These are phyloP conservation scores for Candida sanyaensis DNA, from an alignment of 1,139 yeast genomes.

Conservation along the genomic window DNA sequence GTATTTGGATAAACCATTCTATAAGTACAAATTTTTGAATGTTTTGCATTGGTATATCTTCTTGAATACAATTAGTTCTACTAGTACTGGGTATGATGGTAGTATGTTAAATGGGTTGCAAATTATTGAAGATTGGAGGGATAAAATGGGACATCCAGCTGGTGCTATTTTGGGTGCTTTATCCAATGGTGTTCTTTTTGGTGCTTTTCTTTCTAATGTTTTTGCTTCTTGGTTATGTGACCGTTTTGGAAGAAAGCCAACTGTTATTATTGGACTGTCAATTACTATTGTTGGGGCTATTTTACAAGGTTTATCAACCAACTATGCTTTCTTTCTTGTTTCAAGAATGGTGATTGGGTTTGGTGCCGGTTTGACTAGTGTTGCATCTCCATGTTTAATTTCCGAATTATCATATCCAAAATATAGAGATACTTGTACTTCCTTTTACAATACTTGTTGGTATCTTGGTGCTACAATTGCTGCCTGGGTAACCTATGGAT, in stretches of 20 bases:
- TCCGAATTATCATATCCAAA: constrained; percentile 49
- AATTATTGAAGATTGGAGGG: constrained; percentile 37
- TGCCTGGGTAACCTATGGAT: constrained; percentile 55
- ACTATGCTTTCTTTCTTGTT: constrained; percentile 39
- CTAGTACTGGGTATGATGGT: constrained; percentile 55
- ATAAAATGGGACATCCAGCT: constrained; percentile 38
- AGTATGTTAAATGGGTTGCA: constrained; percentile 55
- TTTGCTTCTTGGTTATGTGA: constrained; percentile 27
- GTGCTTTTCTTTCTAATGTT: constrained; percentile 20
- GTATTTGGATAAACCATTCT: constrained; percentile 18
- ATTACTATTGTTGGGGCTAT: constrained; percentile 37
- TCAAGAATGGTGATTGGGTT: constrained; percentile 43
- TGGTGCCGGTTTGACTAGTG: constrained; percentile 38
- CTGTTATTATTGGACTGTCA: constrained; percentile 27
- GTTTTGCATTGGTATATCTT: constrained; percentile 37
- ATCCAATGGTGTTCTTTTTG: constrained; percentile 33
- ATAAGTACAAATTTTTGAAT: constrained; percentile 33
- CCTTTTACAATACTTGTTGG: constrained; percentile 52
- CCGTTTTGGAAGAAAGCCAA: constrained; percentile 34
- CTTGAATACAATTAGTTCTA: constrained; percentile 43
- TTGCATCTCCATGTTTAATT: constrained; percentile 42
- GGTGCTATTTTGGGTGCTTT: constrained; percentile 51
- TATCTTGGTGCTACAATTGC: constrained; percentile 56
- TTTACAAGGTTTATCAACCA: constrained; percentile 43
- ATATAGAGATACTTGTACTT: constrained; percentile 47